Conservation (phyloP, 2,329 filamentous ascomycete species). For the Aureobasidium sp. region DNA sequence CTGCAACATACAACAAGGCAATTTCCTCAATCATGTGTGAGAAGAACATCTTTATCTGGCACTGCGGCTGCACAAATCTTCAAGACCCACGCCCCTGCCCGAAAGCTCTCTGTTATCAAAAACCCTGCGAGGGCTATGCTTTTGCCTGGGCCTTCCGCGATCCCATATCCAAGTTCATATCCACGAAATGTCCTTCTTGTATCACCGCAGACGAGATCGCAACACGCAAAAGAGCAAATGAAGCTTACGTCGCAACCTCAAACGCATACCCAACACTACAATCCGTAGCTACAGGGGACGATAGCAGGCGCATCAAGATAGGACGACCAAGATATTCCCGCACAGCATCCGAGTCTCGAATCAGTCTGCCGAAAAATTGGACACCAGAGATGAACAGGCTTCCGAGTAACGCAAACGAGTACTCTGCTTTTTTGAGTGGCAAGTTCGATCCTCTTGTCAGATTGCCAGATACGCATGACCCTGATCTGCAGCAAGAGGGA, state of each 20-base stretch:
- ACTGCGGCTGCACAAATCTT: constrained; percentile 1
- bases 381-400: constrained; percentile 11
- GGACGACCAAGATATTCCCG: neutral
- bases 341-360: neutral
- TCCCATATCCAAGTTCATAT: neutral
- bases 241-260: neutral
- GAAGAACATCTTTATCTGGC: constrained; percentile 3
- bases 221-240: neutral
- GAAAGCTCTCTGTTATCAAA: neutral
- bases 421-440: neutral
- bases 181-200: neutral
- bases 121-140: constrained; percentile 1
- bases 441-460: neutral
- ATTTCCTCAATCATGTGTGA: constrained; percentile 1
- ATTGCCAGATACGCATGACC: constrained; percentile 2
- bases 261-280: neutral
- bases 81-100: neutral
- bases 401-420: constrained; percentile 12
- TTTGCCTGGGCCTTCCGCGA: constrained; percentile 12
- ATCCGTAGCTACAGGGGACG: neutral
- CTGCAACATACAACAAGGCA: no score
- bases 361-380: neutral
- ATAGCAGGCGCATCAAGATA: neutral
- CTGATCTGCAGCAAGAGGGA: neutral
- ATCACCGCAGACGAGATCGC: neutral